Base-by-base conservation (phyloP, 768 basidiomycete species). In the Phanerochaete carnosa region DNA sequence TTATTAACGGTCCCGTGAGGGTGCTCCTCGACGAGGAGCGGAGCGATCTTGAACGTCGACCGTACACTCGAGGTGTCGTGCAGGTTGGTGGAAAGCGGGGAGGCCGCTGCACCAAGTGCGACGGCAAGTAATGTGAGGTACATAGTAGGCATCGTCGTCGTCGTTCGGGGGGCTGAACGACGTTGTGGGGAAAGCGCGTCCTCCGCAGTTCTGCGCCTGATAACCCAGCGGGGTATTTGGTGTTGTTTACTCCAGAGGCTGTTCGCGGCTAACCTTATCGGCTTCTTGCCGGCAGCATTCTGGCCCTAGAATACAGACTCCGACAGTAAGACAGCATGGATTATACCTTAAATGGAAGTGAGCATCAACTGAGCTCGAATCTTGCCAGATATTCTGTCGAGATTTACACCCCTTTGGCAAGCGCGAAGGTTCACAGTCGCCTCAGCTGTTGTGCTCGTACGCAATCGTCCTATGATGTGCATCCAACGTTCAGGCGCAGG, bases 1-100 rank as follows among this genome's bases (percentile, higher is more conserved):
- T 95, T 89, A 77, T 90, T 87, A 72, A 95, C 77, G 59, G 83
- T 78, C 55, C 87, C 86, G 74, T 90, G 86, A 56, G 85, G 82
- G 69, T 89, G 87, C 63, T 84, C 76, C 39, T 76, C 76, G 37
- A 77, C 80, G 57, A 81, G 58, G 54, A 92, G 74, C 30, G 90
- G 89, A 9, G 90, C 90, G 51, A 86, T 72, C 16, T 77, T 65
- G 43, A 89, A 69, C 46, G 82, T 76, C 25, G 80, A 74, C 49
- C 79, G 78, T 46, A 64, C 58, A 30, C 69, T 67, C n/a, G 70
- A 69, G 5, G 72, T 58, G 57, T 72, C 55, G 61, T 77, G 68
- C 8, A 71, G 62, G 55, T 70, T 68, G 23, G 80, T 82, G 37
- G 82, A 83, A 58, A 82, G 79, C 25, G 80, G 80, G 1, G 70